Base-by-base conservation (phyloP, 2,329 filamentous ascomycete genomes). In the Ciborinia camelliae region DNA sequence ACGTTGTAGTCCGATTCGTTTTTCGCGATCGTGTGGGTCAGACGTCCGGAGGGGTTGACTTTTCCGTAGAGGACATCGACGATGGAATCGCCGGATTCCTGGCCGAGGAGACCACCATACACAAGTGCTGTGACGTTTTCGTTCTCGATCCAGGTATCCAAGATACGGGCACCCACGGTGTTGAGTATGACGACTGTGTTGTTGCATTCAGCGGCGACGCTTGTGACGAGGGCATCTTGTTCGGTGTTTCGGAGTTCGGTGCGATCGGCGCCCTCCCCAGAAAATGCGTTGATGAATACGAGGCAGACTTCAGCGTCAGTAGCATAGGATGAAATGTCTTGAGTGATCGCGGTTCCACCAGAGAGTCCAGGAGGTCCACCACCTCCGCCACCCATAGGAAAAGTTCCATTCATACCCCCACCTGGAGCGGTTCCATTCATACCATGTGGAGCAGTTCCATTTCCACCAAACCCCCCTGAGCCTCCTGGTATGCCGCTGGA, bases 41-140 rank as follows among this genome's bases (percentile, higher is more conserved):
- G 87, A 0, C 88, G 83, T 69, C 90, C 92, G 30, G 84, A 84
- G 0, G 91, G 91, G 78, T 91, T 92, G 66, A 88, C 84, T 64
- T 83, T 84, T 51, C 92, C 91, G 76, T 92, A 96, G 10, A 96
- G 85, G 14, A 96, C 83, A 69, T 95, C 90, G 20, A 84, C 82
- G 59, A 96, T 84, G 0, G 89, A 82, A 73, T 92, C 90, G 53
- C 92, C 92, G 18, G 87, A 89, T 75, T 96, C 89, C 74, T 96
- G 88, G 12, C 92, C 92, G 0, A 91, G 90, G 20, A 91, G 78
- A 71, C 90, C 90, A 28, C 90, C 90, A 82, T 88, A 94, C 3
- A 96, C 74, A 62, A 96, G 91, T 45, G 90, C 92, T 0, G 90
- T 92, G 59, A 96, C 83, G 76, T 96, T 96, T 45, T 86, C 83